phyloP scores from a whole-genome alignment of 148 eudicot genomes.

The Mesembryanthemum crystallinum region DNA sequence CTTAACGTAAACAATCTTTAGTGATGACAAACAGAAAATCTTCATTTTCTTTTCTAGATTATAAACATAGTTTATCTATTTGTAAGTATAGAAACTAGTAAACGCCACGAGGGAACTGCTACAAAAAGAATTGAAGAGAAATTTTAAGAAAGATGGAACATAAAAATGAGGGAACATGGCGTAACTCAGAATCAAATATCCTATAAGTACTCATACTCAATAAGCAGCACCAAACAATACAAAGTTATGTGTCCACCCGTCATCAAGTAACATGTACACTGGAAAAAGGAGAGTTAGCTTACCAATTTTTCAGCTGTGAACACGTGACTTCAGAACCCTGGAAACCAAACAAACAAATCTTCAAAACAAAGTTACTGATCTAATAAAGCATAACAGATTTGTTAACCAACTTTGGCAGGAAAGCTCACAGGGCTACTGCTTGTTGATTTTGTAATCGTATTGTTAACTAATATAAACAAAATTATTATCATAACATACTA shows the following conservation, averaged over 20 bases:
- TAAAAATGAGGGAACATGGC: not conserved
- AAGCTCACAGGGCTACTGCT: not conserved
- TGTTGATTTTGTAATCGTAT: not conserved
- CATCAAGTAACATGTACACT: not conserved
- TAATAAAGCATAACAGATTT: not conserved
- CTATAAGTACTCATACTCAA: not conserved
- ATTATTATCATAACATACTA: not conserved
- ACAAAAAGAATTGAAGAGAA: not conserved
- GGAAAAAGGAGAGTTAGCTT: slow-evolving; percentile 17
- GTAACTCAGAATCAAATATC: not conserved
- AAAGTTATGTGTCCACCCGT: not conserved
- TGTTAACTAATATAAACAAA: not conserved
- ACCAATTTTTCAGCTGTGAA: slow-evolving; percentile 90
- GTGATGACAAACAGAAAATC: not conserved
- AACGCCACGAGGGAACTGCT: not conserved
- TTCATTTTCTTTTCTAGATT: too few species aligned
- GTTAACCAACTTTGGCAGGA: not conserved
- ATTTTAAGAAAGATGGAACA: not conserved
- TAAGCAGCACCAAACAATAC: not conserved
- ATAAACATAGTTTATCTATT: not conserved
- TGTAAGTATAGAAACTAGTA: not conserved
- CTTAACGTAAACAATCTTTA: not conserved
- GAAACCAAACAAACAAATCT: slow-evolving; percentile 26
- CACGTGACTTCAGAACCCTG: slow-evolving; percentile 89
- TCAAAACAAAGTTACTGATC: slow-evolving; percentile 16